Conservation (phyloP, 306 rosid species). For the Pachyrhizus erosus region DNA sequence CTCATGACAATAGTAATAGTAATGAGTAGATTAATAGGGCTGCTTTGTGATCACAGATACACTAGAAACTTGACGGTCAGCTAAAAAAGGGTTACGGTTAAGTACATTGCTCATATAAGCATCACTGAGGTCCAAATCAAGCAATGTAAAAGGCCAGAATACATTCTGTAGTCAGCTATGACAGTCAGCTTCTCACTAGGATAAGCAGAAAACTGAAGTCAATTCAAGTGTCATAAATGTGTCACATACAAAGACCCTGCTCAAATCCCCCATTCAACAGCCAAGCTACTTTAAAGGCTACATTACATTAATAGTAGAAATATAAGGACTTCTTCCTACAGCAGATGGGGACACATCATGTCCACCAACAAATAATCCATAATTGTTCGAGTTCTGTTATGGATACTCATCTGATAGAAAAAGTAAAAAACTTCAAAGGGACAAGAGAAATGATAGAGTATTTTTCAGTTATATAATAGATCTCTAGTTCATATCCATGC, state of each 20-base stretch:
- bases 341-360: slow-evolving; percentile 61
- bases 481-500: slow-evolving; percentile 86
- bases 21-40: slow-evolving; percentile 33
- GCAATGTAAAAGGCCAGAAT: slow-evolving; percentile 37
- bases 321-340: slow-evolving; percentile 72
- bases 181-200: slow-evolving; percentile 39
- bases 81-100: slow-evolving; percentile 19
- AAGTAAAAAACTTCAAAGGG: slow-evolving; percentile 45
- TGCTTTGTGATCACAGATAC: slow-evolving; percentile 20
- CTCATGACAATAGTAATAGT: not conserved
- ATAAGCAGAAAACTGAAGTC: slow-evolving; percentile 38
- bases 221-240: slow-evolving; percentile 44
- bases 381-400: slow-evolving; percentile 59
- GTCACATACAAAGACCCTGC: slow-evolving; percentile 38
- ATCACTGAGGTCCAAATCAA: slow-evolving; percentile 35
- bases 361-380: slow-evolving; percentile 71
- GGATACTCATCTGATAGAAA: slow-evolving; percentile 49
- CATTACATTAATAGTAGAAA: slow-evolving; percentile 70
- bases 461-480: slow-evolving; percentile 51
- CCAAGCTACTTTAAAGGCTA: slow-evolving; percentile 62
- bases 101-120: slow-evolving; percentile 41
- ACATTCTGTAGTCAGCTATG: slow-evolving; percentile 29
- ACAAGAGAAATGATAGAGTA: slow-evolving; percentile 56
- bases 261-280: slow-evolving; percentile 46
- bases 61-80: slow-evolving; percentile 3